A percentile compares a stretch with the other conserved stretches of the same genome.
Evolutionary conservation across 2,329 filamentous ascomycete species (phyloP).

Genomic region (Thermothelomyces thermophilus): DNA sequence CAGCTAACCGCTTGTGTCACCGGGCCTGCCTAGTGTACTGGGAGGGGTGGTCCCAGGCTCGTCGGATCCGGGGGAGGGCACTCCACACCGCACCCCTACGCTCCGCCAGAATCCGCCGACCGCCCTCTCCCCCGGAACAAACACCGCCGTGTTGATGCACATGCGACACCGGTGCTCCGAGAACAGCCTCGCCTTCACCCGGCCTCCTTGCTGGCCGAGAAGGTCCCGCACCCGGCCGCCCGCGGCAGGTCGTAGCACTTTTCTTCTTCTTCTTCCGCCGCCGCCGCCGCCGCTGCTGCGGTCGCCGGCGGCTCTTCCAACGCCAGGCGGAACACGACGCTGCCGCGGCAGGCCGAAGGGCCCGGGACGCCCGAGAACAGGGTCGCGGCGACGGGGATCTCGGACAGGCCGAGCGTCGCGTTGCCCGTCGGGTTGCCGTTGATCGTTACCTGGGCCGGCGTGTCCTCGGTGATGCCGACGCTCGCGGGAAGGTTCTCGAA

Average conservation of each 20-base stretch:
- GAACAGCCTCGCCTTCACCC: slow-evolving; percentile 35
- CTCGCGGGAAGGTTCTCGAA: slow-evolving; percentile 13
- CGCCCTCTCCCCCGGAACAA: slow-evolving; percentile 30
- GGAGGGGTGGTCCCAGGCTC: slow-evolving; percentile 24
- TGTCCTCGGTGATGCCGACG: slow-evolving; percentile 23
- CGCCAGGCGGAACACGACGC: slow-evolving; percentile 25
- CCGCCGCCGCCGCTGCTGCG: slow-evolving; percentile 19
- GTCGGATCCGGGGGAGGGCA: slow-evolving; percentile 24
- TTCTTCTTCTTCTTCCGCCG: too few relatives aligned
- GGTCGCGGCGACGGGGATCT: slow-evolving; percentile 42
- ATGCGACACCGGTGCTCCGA: slow-evolving; percentile 29
- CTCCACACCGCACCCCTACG: slow-evolving; percentile 31
- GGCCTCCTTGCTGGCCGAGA: slow-evolving; percentile 33
- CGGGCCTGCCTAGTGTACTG: slow-evolving; percentile 23
- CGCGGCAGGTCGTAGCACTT: slow-evolving; percentile 32
- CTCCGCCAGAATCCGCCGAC: slow-evolving; percentile 33
- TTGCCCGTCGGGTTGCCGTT: slow-evolving; percentile 35
- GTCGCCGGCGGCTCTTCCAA: slow-evolving; percentile 18
- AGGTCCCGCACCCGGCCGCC: slow-evolving; percentile 30
- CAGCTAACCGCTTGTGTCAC: slow-evolving; percentile 1
- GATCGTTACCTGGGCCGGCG: slow-evolving; percentile 31
- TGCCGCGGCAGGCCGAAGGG: slow-evolving; percentile 32
- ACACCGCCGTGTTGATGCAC: slow-evolving; percentile 34
- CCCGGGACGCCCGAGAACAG: slow-evolving; percentile 35
- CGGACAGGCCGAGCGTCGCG: slow-evolving; percentile 34